phyloP scores from a whole-genome alignment of 2,329 filamentous ascomycete species.

The Trichoderma asperellum region DNA sequence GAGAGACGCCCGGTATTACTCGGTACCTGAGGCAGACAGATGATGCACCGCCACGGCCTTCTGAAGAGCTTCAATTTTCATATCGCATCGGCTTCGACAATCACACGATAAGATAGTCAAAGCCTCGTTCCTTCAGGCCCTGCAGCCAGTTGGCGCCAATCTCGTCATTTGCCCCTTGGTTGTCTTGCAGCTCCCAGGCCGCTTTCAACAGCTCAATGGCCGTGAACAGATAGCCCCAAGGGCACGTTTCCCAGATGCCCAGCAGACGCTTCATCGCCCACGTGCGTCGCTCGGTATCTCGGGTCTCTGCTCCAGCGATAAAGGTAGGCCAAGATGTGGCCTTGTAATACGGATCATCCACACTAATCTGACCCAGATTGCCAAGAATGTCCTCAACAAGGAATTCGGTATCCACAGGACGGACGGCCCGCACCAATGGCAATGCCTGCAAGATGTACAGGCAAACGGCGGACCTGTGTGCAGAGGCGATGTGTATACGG shows the following conservation, averaged over 20 bases:
- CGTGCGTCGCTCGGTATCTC: slow-evolving; percentile 49
- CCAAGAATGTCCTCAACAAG: slow-evolving; percentile 55
- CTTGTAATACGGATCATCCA: slow-evolving; percentile 58
- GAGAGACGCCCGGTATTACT: too few species aligned
- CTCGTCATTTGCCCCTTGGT: slow-evolving; percentile 30
- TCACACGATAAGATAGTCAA: slow-evolving; percentile 53
- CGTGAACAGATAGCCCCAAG: slow-evolving; percentile 56
- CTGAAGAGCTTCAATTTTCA: not conserved
- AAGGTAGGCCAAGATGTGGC: slow-evolving; percentile 64
- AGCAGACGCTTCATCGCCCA: slow-evolving; percentile 57
- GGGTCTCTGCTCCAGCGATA: slow-evolving; percentile 60
- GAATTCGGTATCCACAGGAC: slow-evolving; percentile 47
- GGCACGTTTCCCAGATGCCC: slow-evolving; percentile 50
- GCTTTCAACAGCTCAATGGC: slow-evolving; percentile 54
- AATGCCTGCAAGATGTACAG: slow-evolving; percentile 52
- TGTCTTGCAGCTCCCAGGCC: slow-evolving; percentile 52
- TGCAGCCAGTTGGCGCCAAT: slow-evolving; percentile 47
- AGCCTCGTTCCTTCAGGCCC: slow-evolving; percentile 48
- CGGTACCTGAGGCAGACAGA: slow-evolving; percentile 1
- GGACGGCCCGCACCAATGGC: slow-evolving; percentile 44
- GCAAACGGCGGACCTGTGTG: slow-evolving; percentile 53
- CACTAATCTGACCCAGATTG: slow-evolving; percentile 54
- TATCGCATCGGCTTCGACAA: not conserved
- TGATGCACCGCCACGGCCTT: not conserved
- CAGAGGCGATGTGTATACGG: slow-evolving; percentile 50